Percentiles rank a stretch among this genome's conserved stretches.
Conservation (phyloP, 768 basidiomycete genomes). For the Podaxis rugospora region DNA sequence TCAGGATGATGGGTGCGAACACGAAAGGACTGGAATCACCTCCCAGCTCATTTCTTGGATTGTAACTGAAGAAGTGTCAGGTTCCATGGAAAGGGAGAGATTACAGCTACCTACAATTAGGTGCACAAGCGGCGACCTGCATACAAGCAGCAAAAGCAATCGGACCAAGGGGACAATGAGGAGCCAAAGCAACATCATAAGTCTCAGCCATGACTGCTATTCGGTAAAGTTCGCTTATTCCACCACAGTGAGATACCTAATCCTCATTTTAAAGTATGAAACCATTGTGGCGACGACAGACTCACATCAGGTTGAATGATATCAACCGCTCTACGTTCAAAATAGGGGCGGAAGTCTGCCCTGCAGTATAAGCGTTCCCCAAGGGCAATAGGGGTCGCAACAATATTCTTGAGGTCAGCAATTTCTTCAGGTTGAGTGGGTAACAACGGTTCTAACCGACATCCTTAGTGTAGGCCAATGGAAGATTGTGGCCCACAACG, state of each 20-base stretch:
- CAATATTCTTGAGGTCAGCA: constrained; percentile 47
- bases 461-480: not conserved
- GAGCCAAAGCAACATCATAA: constrained; percentile 69
- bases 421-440: constrained; percentile 60
- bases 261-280: not conserved
- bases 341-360: constrained; percentile 59
- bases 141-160: constrained; percentile 70
- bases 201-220: constrained; percentile 59
- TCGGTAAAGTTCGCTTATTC: constrained; percentile 53
- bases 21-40: constrained; percentile 23
- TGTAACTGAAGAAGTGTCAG: constrained; percentile 31
- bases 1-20: not conserved
- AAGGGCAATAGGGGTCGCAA: constrained; percentile 56
- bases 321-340: constrained; percentile 60
- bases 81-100: not conserved
- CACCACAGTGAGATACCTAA: constrained; percentile 57
- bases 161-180: constrained; percentile 70
- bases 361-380: constrained; percentile 63
- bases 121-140: constrained; percentile 53
- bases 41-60: constrained; percentile 68
- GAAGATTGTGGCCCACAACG: not conserved
- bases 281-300: not conserved
- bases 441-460: constrained; percentile 46
- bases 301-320: constrained; percentile 66
- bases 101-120: constrained; percentile 44